Conservation (phyloP, 2,329 filamentous ascomycete genomes). For the Gyromitra esculenta region DNA sequence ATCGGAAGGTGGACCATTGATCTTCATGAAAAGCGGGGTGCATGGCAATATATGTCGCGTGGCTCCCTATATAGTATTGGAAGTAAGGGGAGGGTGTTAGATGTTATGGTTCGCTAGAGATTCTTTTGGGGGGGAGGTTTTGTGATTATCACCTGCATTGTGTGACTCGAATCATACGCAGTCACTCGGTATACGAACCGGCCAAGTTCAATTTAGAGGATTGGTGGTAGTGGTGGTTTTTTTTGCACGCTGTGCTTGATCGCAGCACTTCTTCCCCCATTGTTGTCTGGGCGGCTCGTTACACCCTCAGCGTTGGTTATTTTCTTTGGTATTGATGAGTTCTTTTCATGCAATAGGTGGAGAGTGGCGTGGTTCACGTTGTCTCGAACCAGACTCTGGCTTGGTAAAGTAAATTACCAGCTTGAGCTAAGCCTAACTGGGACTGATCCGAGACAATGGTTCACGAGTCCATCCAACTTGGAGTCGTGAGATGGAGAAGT, state of each 20-base stretch:
- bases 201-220: too few relatives aligned
- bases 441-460: neutral
- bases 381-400: too few relatives aligned
- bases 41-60: constrained; percentile 15
- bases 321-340: too few relatives aligned
- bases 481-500: neutral
- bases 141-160: neutral
- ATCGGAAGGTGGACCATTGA: constrained; percentile 19
- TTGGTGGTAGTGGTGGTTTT: too few relatives aligned
- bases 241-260: too few relatives aligned
- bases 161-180: neutral
- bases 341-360: too few relatives aligned
- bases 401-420: too few relatives aligned
- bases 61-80: neutral
- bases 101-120: neutral
- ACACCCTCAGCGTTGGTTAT: too few relatives aligned
- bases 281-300: too few relatives aligned
- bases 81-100: neutral
- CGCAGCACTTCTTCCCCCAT: too few relatives aligned
- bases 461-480: neutral
- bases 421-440: too few relatives aligned
- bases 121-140: neutral
- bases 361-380: too few relatives aligned
- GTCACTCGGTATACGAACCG: neutral
- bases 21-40: constrained; percentile 19